Percentiles rank a stretch among this genome's conserved stretches.
These are phyloP conservation scores for Acrocalymma vagum DNA, from an alignment of 2,329 filamentous ascomycete genomes.

Conservation along the genomic window DNA sequence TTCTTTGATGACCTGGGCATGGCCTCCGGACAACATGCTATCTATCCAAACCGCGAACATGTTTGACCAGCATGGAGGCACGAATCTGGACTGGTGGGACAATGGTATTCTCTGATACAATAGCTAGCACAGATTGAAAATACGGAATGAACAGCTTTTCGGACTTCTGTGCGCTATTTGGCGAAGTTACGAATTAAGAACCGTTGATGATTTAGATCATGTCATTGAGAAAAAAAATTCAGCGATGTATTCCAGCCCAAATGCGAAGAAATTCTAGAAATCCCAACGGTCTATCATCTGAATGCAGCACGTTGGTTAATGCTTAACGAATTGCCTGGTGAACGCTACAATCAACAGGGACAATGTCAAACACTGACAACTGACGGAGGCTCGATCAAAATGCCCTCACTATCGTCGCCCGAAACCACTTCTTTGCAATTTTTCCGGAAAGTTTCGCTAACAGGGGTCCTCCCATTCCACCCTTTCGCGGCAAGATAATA, in stretches of 20 bases:
- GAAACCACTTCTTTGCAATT: background rate
- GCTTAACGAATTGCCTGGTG: too few relatives aligned
- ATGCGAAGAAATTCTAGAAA: too few relatives aligned
- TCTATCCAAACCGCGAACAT: background rate
- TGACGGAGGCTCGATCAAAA: background rate
- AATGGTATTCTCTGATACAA: slow-evolving; percentile 1
- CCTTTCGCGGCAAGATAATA: slow-evolving; percentile 2
- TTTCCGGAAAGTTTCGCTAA: background rate
- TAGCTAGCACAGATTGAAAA: background rate
- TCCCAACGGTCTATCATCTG: too few relatives aligned
- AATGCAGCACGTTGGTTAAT: too few relatives aligned
- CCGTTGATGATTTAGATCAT: too few relatives aligned
- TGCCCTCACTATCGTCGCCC: background rate
- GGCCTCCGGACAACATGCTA: background rate
- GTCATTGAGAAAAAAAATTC: background rate
- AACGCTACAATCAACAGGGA: too few relatives aligned
- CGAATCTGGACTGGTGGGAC: slow-evolving; percentile 2
- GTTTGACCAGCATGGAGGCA: background rate
- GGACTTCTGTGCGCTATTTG: too few relatives aligned
- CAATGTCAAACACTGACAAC: background rate
- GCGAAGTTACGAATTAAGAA: too few relatives aligned
- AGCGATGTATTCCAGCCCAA: too few relatives aligned
- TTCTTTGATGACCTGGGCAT: slow-evolving; percentile 1
- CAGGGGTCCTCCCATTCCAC: background rate
- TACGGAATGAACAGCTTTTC: background rate